Evolutionary conservation across 805 yeast species (phyloP).

Genomic region (Phaffomyces opuntiae): DNA sequence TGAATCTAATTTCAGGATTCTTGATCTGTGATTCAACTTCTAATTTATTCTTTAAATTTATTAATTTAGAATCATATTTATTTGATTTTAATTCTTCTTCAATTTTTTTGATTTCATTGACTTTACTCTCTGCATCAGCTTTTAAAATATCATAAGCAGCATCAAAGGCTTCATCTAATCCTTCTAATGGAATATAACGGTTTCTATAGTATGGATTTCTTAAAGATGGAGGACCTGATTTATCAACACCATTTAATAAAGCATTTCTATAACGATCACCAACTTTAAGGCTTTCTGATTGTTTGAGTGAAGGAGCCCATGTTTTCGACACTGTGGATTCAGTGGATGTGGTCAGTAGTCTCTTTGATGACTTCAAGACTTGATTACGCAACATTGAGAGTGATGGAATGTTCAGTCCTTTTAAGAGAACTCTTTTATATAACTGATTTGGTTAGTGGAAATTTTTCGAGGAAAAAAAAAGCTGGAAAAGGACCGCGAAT

Average conservation of each 20-base stretch:
- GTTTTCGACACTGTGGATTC: constrained; percentile 9
- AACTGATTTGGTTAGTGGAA: not conserved
- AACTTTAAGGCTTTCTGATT: constrained; percentile 21
- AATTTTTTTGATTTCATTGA: constrained; percentile 32
- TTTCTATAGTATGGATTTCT: constrained; percentile 34
- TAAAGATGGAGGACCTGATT: constrained; percentile 47
- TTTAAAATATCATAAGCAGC: constrained; percentile 55
- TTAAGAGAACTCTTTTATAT: not conserved
- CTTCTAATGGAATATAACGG: constrained; percentile 61
- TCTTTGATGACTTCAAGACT: constrained; percentile 7
- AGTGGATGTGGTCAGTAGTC: constrained; percentile 10
- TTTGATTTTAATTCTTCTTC: constrained; percentile 22
- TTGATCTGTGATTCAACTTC: constrained; percentile 56
- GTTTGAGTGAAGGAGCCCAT: constrained; percentile 24
- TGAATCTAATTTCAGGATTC: constrained; percentile 83
- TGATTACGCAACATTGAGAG: constrained; percentile 6
- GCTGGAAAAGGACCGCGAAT: not conserved
- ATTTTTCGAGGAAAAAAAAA: not conserved
- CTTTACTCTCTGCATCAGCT: constrained; percentile 38
- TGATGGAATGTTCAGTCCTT: not conserved
- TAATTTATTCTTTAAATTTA: constrained; percentile 25
- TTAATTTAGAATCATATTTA: constrained; percentile 16
- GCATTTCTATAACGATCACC: constrained; percentile 19
- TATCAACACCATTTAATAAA: constrained; percentile 28
- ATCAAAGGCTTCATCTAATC: constrained; percentile 66